These are phyloP conservation scores for Bolboschoenus planiculmis DNA, from an alignment of 176 grass and related monocot genomes.

Conservation along the genomic window DNA sequence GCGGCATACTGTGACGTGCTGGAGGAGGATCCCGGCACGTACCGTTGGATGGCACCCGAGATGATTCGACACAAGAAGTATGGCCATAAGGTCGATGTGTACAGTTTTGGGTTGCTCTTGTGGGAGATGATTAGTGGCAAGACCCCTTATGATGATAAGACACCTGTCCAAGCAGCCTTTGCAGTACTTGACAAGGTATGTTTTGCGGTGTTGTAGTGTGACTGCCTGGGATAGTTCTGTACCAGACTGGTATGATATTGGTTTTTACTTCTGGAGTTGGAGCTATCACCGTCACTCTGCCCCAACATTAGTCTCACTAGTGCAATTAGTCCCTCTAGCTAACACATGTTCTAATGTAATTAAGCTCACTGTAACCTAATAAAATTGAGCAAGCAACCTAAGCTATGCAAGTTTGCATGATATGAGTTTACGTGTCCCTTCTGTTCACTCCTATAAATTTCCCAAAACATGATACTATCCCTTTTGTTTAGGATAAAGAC, in stretches of 20 bases:
- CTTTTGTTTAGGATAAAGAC: neutral
- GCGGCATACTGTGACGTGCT: conserved; percentile 44
- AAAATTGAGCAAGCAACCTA: neutral
- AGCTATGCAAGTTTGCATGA: neutral
- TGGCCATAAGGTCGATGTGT: conserved; percentile 81
- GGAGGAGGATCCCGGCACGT: conserved; percentile 79
- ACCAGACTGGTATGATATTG: neutral
- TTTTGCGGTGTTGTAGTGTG: neutral
- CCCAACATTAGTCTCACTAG: neutral
- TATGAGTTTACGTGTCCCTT: neutral
- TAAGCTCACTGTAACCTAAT: neutral
- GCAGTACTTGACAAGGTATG: conserved; percentile 92
- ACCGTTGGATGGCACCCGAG: conserved; percentile 97
- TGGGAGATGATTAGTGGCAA: conserved; percentile 80
- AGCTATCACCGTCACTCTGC: neutral
- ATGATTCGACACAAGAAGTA: conserved; percentile 78
- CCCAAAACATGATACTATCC: neutral
- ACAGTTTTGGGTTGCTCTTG: conserved; percentile 81
- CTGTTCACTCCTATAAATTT: neutral
- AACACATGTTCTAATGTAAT: neutral
- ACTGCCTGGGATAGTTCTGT: neutral
- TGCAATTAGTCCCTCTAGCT: neutral
- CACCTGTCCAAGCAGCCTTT: conserved; percentile 76
- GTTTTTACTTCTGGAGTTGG: neutral
- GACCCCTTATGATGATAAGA: conserved; percentile 82